Conservation (phyloP, 1,139 yeast species). For the Candida smagusa region DNA sequence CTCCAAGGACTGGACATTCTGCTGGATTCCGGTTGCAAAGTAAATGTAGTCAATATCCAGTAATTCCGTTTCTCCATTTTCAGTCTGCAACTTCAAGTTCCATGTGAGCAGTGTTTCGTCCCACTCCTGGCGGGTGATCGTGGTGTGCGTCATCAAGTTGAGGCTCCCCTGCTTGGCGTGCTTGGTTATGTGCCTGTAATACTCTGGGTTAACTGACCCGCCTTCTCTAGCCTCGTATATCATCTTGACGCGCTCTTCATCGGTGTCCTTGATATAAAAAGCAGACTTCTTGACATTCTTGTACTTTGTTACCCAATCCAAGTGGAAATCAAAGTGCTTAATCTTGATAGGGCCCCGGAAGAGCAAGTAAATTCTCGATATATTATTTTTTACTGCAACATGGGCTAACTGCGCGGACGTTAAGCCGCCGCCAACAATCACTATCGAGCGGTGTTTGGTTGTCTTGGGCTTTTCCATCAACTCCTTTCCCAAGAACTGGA, state of each 20-base stretch:
- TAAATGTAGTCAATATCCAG: constrained; percentile 32
- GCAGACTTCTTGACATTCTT: constrained; percentile 41
- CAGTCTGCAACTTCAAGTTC: constrained; percentile 9
- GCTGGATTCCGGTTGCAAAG: constrained; percentile 43
- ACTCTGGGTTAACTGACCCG: constrained; percentile 49
- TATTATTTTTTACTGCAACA: constrained; percentile 30
- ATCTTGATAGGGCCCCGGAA: constrained; percentile 41
- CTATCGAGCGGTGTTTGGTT: constrained; percentile 20
- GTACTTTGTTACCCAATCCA: constrained; percentile 54
- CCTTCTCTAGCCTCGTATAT: constrained; percentile 45
- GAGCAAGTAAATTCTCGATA: constrained; percentile 31
- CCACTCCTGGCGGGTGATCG: constrained; percentile 21
- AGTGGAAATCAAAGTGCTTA: constrained; percentile 49
- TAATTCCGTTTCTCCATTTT: constrained; percentile 8
- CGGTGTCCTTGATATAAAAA: constrained; percentile 42
- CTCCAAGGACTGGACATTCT: constrained; percentile 28
- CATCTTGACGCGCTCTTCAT: constrained; percentile 40
- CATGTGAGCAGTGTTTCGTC: constrained; percentile 15
- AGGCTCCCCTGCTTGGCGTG: constrained; percentile 30
- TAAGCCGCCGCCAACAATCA: constrained; percentile 48
- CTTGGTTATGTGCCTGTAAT: constrained; percentile 29
- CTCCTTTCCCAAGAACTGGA: constrained; percentile 20
- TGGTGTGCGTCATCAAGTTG: constrained; percentile 22
- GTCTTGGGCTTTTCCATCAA: constrained; percentile 14
- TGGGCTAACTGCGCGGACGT: constrained; percentile 50